phyloP scores from a whole-genome alignment of 192 early-diverging fungal genomes.

The Spinellus fusiger region DNA sequence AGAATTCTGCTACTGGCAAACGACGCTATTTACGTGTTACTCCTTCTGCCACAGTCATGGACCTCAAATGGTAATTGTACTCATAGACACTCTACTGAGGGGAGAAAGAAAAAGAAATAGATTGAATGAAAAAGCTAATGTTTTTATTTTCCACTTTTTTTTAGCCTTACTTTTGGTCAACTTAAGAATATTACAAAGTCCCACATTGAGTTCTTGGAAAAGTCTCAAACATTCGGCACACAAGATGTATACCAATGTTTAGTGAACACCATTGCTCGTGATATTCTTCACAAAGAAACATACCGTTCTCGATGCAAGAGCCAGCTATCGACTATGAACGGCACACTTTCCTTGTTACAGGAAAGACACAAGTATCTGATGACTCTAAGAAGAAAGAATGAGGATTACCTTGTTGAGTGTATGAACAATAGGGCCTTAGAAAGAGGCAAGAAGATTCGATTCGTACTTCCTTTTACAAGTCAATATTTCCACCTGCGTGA shows the following conservation, averaged over 20 bases:
- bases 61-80: constrained; percentile 11
- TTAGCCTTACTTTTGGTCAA: constrained; percentile 57
- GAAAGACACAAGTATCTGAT: constrained; percentile 81
- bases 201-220: constrained; percentile 80
- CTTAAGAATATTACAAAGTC: constrained; percentile 80
- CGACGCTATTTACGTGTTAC: constrained; percentile 2
- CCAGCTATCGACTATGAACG: constrained; percentile 68
- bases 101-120: too few relatives aligned
- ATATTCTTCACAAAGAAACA: constrained; percentile 89
- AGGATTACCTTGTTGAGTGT: constrained; percentile 88
- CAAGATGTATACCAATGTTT: constrained; percentile 86
- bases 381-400: constrained; percentile 83
- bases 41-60: constrained; percentile 5
- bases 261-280: constrained; percentile 87
- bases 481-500: constrained; percentile 95
- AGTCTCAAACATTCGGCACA: constrained; percentile 59
- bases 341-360: constrained; percentile 76
- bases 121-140: not conserved
- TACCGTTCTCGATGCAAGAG: constrained; percentile 67
- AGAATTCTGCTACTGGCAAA: not conserved
- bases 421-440: constrained; percentile 78
- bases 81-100: not conserved
- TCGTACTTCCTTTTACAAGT: constrained; percentile 82
- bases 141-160: not conserved
- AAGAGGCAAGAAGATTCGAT: constrained; percentile 56